These are phyloP conservation scores for Talaromyces thailandensis DNA, from an alignment of 495 filamentous ascomycete species.

Conservation along the genomic window DNA sequence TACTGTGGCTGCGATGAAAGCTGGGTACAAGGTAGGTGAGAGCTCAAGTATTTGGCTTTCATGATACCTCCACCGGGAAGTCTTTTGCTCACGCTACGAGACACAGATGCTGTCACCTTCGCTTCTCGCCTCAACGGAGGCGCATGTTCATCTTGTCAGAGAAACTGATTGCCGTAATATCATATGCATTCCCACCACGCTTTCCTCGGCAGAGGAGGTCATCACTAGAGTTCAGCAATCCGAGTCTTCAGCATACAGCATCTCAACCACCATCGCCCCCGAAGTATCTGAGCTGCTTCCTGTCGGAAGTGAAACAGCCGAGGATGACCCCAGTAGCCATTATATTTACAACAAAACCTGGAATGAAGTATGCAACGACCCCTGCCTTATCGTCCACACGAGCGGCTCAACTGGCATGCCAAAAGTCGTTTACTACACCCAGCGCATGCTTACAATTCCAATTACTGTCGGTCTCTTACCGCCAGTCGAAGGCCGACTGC, in stretches of 20 bases:
- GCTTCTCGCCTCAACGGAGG: conserved; percentile 20
- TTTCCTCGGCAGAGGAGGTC: background rate
- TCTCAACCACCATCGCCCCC: background rate
- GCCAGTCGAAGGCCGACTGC: background rate
- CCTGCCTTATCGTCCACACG: conserved; percentile 21
- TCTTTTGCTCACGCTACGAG: background rate
- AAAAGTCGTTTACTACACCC: conserved; percentile 20
- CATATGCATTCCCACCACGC: background rate
- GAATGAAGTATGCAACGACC: conserved; percentile 11
- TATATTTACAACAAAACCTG: conserved; percentile 15
- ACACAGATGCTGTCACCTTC: conserved; percentile 12
- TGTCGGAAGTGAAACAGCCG: conserved; percentile 6
- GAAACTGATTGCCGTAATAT: conserved; percentile 14
- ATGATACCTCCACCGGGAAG: background rate
- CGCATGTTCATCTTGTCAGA: conserved; percentile 19
- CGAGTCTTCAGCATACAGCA: background rate
- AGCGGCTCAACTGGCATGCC: conserved; percentile 29
- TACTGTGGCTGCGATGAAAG: conserved; percentile 21
- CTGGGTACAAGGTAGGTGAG: conserved; percentile 15
- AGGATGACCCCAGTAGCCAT: background rate
- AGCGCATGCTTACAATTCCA: conserved; percentile 4
- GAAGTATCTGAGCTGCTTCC: background rate
- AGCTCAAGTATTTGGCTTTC: background rate
- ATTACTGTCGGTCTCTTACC: background rate
- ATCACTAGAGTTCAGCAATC: background rate